Conservation (phyloP, 495 filamentous ascomycete species). For the Acidiella bohemica region DNA sequence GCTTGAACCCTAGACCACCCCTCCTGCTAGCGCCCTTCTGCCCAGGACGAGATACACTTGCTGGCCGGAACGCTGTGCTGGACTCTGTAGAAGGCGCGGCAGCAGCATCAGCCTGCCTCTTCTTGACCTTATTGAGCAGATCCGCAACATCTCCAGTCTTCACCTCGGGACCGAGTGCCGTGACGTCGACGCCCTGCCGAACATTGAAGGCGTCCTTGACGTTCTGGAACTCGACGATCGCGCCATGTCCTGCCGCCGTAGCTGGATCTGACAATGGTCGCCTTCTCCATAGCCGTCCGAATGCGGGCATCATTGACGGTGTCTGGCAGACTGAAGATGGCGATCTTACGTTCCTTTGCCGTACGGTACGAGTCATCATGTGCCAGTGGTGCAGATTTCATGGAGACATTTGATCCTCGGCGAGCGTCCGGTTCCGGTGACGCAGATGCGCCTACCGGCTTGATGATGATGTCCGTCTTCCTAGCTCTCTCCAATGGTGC, state of each 20-base stretch:
- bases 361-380: slow-evolving; percentile 34
- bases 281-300: slow-evolving; percentile 47
- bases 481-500: slow-evolving; percentile 26
- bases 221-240: slow-evolving; percentile 68
- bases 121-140: slow-evolving; percentile 45
- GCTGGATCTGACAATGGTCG: slow-evolving; percentile 38
- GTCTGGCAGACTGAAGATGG: slow-evolving; percentile 49
- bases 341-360: slow-evolving; percentile 29
- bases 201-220: slow-evolving; percentile 62
- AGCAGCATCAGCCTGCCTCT: slow-evolving; percentile 27
- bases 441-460: slow-evolving; percentile 20
- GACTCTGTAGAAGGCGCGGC: slow-evolving; percentile 1
- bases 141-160: slow-evolving; percentile 57
- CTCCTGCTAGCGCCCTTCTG: slow-evolving; percentile 34
- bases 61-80: background rate
- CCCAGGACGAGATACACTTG: slow-evolving; percentile 33
- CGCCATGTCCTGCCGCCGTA: slow-evolving; percentile 69
- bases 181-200: slow-evolving; percentile 54
- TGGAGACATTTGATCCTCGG: slow-evolving; percentile 13
- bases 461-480: slow-evolving; percentile 15
- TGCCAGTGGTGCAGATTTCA: slow-evolving; percentile 3
- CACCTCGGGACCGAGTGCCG: slow-evolving; percentile 50
- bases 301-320: slow-evolving; percentile 53
- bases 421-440: slow-evolving; percentile 24
- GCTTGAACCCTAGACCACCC: slow-evolving; percentile 25